Percentiles rank a stretch among this genome's conserved stretches.
Conservation (phyloP, 495 filamentous ascomycete species). For the Aspergillus hancockii region DNA sequence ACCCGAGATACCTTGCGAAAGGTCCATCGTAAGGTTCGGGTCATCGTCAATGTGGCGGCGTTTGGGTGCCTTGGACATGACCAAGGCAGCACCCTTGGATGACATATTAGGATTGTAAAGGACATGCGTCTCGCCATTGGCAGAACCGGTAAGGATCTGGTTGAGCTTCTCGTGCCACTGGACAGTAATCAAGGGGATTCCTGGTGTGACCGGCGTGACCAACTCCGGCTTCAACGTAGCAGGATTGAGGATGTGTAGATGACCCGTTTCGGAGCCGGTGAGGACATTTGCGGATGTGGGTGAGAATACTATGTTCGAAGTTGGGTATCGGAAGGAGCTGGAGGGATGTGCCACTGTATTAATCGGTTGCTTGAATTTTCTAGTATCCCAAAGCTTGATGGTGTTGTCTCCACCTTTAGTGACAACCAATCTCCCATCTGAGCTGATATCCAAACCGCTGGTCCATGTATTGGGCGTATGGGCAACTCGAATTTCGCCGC, state of each 20-base stretch:
- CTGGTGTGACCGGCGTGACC: slow-evolving; percentile 81
- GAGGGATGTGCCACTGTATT: slow-evolving; percentile 77
- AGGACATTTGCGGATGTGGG: slow-evolving; percentile 79
- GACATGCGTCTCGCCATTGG: slow-evolving; percentile 83
- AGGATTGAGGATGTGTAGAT: slow-evolving; percentile 90
- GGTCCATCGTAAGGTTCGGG: slow-evolving; percentile 78
- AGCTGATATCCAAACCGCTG: slow-evolving; percentile 86
- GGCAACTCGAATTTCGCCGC: slow-evolving; percentile 83
- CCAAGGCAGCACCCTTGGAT: slow-evolving; percentile 74
- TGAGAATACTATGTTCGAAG: slow-evolving; percentile 85
- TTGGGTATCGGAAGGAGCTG: slow-evolving; percentile 78
- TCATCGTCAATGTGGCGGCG: slow-evolving; percentile 94
- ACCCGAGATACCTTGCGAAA: slow-evolving; percentile 74
- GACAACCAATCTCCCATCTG: slow-evolving; percentile 84
- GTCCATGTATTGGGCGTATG: slow-evolving; percentile 89
- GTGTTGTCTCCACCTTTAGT: slow-evolving; percentile 89
- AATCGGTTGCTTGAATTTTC: slow-evolving; percentile 90
- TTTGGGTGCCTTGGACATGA: slow-evolving; percentile 93
- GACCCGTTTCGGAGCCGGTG: slow-evolving; percentile 82
- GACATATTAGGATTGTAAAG: slow-evolving; percentile 88
- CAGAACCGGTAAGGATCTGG: slow-evolving; percentile 92
- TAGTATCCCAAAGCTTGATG: slow-evolving; percentile 90
- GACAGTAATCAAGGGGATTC: slow-evolving; percentile 77
- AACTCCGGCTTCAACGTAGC: slow-evolving; percentile 83
- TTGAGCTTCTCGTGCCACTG: slow-evolving; percentile 94